Percentiles rank a stretch among this genome's conserved stretches.
Evolutionary conservation across 2,329 filamentous ascomycete species (phyloP).

Genomic region (Nothopassalora personata): DNA sequence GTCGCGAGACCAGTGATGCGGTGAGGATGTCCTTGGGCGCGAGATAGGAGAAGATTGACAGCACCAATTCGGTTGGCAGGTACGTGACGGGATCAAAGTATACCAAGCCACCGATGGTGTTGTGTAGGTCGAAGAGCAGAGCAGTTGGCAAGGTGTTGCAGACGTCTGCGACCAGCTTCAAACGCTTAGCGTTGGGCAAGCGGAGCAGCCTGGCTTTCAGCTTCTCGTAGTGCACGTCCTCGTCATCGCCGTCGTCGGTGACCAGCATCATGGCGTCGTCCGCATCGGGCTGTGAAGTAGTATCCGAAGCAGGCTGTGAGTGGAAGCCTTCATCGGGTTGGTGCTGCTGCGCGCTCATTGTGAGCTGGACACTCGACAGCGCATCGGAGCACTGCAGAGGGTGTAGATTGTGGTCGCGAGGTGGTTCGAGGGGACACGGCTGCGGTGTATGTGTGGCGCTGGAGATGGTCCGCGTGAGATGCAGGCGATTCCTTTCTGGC

Average conservation of each 20-base stretch:
- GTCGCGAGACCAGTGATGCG: constrained; percentile 70
- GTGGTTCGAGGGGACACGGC: neutral
- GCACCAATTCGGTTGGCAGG: constrained; percentile 83
- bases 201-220: neutral
- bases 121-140: constrained; percentile 13
- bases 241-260: neutral
- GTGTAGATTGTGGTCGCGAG: neutral
- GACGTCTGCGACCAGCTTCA: constrained; percentile 10
- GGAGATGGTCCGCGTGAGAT: neutral
- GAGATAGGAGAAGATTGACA: constrained; percentile 82
- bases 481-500: neutral
- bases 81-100: constrained; percentile 89
- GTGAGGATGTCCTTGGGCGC: constrained; percentile 73
- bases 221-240: neutral
- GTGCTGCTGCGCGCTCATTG: constrained; percentile 6
- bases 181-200: neutral
- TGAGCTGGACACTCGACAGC: neutral
- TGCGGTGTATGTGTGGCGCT: neutral
- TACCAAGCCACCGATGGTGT: constrained; percentile 50
- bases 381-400: constrained; percentile 1
- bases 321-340: constrained; percentile 79
- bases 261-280: constrained; percentile 23
- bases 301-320: constrained; percentile 54
- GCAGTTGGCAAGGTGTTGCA: constrained; percentile 16
- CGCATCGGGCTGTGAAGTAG: constrained; percentile 34